Evolutionary conservation across 495 filamentous ascomycete genomes (phyloP).

Genomic region (Oleoguttula mirabilis): DNA sequence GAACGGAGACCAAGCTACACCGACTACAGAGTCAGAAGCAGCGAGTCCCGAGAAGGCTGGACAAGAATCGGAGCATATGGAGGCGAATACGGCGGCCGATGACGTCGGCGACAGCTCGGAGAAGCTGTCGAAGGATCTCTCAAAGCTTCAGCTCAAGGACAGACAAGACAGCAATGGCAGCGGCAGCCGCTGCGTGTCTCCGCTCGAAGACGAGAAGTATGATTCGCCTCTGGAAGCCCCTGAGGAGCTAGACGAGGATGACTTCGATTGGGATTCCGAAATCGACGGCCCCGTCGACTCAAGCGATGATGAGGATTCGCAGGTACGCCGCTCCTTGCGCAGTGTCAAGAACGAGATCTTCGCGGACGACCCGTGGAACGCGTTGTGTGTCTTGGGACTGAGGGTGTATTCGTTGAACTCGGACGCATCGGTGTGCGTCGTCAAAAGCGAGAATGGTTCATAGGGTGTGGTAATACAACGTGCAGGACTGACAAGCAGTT

Average conservation of each 20-base stretch:
- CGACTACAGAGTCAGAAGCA: background rate
- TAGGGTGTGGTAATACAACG: too few species aligned
- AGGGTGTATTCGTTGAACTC: constrained; percentile 40
- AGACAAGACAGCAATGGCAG: too few species aligned
- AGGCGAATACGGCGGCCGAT: background rate
- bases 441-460: constrained; percentile 10
- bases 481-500: too few species aligned
- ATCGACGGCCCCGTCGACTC: constrained; percentile 13
- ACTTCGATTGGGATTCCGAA: constrained; percentile 30
- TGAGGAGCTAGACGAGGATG: constrained; percentile 19
- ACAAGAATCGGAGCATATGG: background rate
- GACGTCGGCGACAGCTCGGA: background rate
- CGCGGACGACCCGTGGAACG: constrained; percentile 63
- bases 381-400: constrained; percentile 67
- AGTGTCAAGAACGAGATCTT: constrained; percentile 19
- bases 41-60: background rate
- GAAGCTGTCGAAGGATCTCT: background rate
- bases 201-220: constrained; percentile 1
- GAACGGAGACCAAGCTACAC: background rate
- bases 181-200: too few species aligned
- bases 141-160: too few species aligned
- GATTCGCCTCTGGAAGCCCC: constrained; percentile 3
- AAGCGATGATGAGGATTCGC: constrained; percentile 7
- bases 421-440: constrained; percentile 10
- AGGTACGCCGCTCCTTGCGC: background rate